Evolutionary conservation across 768 basidiomycete species (phyloP).

Genomic region (Tylopilus rubrobrunneus): DNA sequence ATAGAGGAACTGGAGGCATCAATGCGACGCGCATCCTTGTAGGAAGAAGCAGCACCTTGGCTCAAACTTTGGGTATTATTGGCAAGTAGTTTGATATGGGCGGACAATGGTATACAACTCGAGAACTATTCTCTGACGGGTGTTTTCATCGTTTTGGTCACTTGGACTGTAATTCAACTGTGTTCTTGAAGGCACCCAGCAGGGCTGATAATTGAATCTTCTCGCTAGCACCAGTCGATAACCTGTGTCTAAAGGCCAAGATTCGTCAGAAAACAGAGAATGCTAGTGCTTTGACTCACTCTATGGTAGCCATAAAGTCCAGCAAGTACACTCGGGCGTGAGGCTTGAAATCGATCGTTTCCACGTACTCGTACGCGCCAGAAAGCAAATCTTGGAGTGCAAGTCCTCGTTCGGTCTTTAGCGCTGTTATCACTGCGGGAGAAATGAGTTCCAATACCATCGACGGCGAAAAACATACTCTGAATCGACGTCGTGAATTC

Average conservation of each 20-base stretch:
- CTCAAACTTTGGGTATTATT: background rate
- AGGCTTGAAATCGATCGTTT: slow-evolving; percentile 80
- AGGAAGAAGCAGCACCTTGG: background rate
- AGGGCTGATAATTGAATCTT: slow-evolving; percentile 92
- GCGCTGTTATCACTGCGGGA: slow-evolving; percentile 67
- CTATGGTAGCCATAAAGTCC: slow-evolving; percentile 91
- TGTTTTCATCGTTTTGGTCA: slow-evolving; percentile 2
- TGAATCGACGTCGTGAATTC: slow-evolving; percentile 92
- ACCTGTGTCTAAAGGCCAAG: slow-evolving; percentile 61
- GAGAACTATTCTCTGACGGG: background rate
- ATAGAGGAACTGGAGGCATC: background rate
- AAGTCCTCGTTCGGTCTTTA: slow-evolving; percentile 90
- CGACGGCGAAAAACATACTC: slow-evolving; percentile 41
- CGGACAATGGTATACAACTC: background rate
- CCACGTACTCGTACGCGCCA: slow-evolving; percentile 87
- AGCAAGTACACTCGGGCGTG: slow-evolving; percentile 87
- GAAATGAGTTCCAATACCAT: background rate
- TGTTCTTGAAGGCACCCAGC: slow-evolving; percentile 89
- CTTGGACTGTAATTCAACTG: slow-evolving; percentile 71
- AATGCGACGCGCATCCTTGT: slow-evolving; percentile 8
- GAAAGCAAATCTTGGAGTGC: slow-evolving; percentile 92
- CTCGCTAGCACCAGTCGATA: slow-evolving; percentile 90
- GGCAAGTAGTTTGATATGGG: background rate
- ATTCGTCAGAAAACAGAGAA: background rate
- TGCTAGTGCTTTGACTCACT: slow-evolving; percentile 51